A percentile compares a stretch with the other conserved stretches of the same genome.
These are phyloP conservation scores for Yarrowia osloensis DNA, from an alignment of 805 yeast species.

Conservation along the genomic window DNA sequence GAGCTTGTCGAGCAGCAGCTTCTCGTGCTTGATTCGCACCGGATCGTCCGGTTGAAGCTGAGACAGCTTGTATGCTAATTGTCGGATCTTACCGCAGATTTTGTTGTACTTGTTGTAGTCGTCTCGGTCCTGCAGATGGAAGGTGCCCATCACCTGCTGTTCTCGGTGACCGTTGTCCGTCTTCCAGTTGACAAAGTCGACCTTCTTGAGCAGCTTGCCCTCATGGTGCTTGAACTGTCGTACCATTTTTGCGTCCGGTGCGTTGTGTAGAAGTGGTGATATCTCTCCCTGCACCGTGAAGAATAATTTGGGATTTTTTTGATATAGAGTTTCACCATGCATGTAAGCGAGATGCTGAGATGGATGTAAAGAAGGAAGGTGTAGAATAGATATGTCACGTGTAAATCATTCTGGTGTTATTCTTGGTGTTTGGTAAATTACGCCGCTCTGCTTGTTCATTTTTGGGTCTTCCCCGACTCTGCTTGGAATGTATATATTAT, in stretches of 20 bases:
- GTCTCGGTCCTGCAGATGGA: slow-evolving; percentile 91
- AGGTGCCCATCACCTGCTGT: slow-evolving; percentile 92
- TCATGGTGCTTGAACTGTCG: slow-evolving; percentile 91
- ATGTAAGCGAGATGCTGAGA: not conserved
- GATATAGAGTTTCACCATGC: not conserved
- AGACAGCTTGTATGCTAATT: slow-evolving; percentile 82
- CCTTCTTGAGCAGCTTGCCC: slow-evolving; percentile 90
- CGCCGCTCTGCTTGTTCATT: too few species aligned
- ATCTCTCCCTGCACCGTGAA: not conserved
- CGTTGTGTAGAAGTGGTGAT: not conserved
- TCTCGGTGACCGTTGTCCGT: slow-evolving; percentile 95
- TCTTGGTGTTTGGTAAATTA: too few species aligned
- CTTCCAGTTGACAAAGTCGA: slow-evolving; percentile 96
- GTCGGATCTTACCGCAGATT: slow-evolving; percentile 88
- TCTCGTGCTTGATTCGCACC: slow-evolving; percentile 83
- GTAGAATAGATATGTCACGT: too few species aligned
- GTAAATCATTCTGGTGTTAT: too few species aligned
- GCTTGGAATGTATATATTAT: too few species aligned
- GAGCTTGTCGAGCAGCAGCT: slow-evolving; percentile 79
- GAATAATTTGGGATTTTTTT: slow-evolving; percentile 2
- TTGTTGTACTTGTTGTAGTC: slow-evolving; percentile 93
- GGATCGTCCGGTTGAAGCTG: slow-evolving; percentile 86
- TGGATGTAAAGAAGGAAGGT: not conserved
- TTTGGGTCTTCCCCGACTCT: too few species aligned
- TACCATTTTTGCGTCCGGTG: slow-evolving; percentile 32